Conservation (phyloP, 73 alveolate genomes). For the Tetrahymena elliotti region DNA sequence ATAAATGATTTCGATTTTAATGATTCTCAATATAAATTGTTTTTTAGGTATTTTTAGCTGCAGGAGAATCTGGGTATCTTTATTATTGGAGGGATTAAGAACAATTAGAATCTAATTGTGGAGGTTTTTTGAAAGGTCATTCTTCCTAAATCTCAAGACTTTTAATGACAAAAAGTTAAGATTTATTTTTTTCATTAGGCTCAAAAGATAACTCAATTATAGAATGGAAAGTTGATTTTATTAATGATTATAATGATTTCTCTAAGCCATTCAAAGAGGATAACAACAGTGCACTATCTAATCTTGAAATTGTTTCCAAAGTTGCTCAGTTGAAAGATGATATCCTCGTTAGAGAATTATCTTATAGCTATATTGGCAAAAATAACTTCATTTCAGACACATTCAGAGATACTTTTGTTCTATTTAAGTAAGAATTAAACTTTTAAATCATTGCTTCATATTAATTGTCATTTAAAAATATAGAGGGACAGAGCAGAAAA, state of each 20-base stretch:
- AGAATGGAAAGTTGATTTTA: slow-evolving; percentile 58
- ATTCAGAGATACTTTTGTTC: slow-evolving; percentile 30
- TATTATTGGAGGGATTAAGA: slow-evolving; percentile 59
- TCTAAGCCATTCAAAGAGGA: slow-evolving; percentile 38
- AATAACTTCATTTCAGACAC: slow-evolving; percentile 27
- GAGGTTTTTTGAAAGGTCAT: slow-evolving; percentile 64
- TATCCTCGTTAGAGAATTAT: slow-evolving; percentile 28
- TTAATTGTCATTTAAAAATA: background rate
- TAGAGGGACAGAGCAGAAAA: slow-evolving; percentile 31
- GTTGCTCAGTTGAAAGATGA: slow-evolving; percentile 15
- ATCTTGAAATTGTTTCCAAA: background rate
- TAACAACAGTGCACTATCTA: slow-evolving; percentile 2
- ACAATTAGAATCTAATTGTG: slow-evolving; percentile 55
- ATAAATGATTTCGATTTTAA: too few relatives aligned
- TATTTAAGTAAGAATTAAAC: background rate
- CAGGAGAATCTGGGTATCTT: slow-evolving; percentile 75
- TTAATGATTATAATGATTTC: slow-evolving; percentile 37
- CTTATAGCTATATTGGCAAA: slow-evolving; percentile 19
- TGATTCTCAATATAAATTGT: too few relatives aligned
- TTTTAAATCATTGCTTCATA: background rate
- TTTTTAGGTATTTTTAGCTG: slow-evolving; percentile 39
- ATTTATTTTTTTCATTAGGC: slow-evolving; percentile 53
- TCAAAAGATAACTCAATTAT: slow-evolving; percentile 50
- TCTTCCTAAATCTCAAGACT: slow-evolving; percentile 48
- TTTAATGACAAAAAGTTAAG: slow-evolving; percentile 48